Evolutionary conservation across 306 rosid species (phyloP), one percentile per base, ranked within the genome.

Genomic region (Casuarina cunninghamiana): DNA sequence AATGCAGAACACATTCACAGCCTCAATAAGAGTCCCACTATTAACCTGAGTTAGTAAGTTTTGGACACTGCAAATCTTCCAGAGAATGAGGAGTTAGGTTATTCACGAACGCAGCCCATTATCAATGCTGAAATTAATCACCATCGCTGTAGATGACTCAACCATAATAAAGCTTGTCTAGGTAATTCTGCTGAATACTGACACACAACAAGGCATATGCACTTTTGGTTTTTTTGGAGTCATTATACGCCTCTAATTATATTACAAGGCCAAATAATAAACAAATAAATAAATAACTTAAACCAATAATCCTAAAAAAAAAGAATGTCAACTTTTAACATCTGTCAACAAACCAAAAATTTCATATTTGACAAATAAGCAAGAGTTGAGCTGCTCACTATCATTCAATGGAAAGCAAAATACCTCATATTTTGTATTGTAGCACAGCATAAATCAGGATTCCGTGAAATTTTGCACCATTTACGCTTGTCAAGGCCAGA

Each of bases 401-500:
- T 44, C 16, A 78, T 57, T 16, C 44, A 58, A 53, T 46, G 53
- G 8, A 32, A 57, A 16, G 43, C 74, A 76, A 49, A 21, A 72
- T 74, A 91, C 97, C 97, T 90, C 81, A 76, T 76, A 75, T 91
- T 91, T 71, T 81, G 81, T 19, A 93, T 42, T 19, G 94, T 90
- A 77, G 94, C 93, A 77, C 94, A 89, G 76, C 82, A 86, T 38
- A 78, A 76, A 77, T 93, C 93, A 13, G 93, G 83, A 83, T 85
- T 91, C 82, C 93, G 85, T 5, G 73, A 76, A 76, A 93, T 85
- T 81, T 88, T 90, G 89, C 97, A 93, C 97, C 98, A 93, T 77
- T 80, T 81, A 60, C 51, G 88, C 50, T 86, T 81, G 73, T 84
- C 93, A 81, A 50, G 26, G 16, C 88, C 85, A 71, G 91, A 72